Percentiles rank a stretch among this genome's conserved stretches.
Evolutionary conservation across 2,329 filamentous ascomycete species (phyloP).

Genomic region (Ophiostoma sp.): DNA sequence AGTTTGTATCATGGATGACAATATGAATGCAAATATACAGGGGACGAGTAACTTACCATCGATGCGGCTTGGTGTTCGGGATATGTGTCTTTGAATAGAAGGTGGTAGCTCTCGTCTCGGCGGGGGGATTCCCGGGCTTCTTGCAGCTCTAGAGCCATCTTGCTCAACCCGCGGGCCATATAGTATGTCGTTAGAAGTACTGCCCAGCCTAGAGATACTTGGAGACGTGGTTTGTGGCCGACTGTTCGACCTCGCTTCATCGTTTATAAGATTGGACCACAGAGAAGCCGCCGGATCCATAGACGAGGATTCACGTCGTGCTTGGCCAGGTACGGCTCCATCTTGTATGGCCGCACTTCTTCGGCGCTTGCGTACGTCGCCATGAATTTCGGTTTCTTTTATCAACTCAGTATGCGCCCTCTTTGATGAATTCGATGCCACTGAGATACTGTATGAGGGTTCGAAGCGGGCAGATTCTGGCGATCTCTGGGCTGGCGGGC

Average conservation of each 20-base stretch:
- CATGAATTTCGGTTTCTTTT: not conserved
- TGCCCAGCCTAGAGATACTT: not conserved
- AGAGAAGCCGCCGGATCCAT: not conserved
- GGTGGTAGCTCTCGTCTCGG: conserved; percentile 24
- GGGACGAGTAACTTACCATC: not conserved
- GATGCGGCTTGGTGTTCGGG: conserved; percentile 17
- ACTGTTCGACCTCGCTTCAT: not conserved
- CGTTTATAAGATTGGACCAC: not conserved
- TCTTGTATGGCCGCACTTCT: not conserved
- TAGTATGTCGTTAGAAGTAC: not conserved
- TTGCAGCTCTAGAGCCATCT: not conserved
- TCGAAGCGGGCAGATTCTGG: not conserved
- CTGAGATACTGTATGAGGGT: not conserved
- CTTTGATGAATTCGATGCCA: not conserved
- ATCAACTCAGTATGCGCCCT: not conserved
- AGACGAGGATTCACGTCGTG: not conserved
- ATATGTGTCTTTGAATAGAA: conserved; percentile 21
- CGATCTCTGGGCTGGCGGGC: not conserved
- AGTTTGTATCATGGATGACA: not conserved
- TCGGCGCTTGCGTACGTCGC: not conserved
- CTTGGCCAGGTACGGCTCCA: not conserved
- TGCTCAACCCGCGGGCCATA: not conserved
- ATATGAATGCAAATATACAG: not conserved
- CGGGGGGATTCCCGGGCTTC: conserved; percentile 19
- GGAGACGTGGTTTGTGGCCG: not conserved